These are phyloP conservation scores for Pittosporum tobira DNA, from an alignment of 129 eudicot species.

Conservation along the genomic window DNA sequence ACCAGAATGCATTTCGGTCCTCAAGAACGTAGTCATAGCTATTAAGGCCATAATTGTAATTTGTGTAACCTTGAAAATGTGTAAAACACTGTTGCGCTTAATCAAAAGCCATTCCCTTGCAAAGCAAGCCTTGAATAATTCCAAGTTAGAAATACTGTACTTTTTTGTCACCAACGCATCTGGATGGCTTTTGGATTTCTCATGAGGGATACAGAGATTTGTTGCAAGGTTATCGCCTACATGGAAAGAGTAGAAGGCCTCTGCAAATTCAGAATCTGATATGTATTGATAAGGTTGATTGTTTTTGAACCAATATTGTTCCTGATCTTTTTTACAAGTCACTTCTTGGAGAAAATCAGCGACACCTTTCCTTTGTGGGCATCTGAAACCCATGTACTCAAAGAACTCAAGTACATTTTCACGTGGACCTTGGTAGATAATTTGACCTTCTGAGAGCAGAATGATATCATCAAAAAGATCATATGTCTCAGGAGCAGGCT, in stretches of 20 bases:
- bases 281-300: constrained; percentile 49
- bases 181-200: constrained; percentile 32
- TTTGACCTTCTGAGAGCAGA: constrained; percentile 60
- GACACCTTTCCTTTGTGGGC: constrained; percentile 73
- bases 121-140: constrained; percentile 46
- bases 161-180: constrained; percentile 60
- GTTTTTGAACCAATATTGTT: constrained; percentile 65
- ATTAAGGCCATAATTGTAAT: constrained; percentile 55
- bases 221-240: constrained; percentile 37
- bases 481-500: constrained; percentile 77
- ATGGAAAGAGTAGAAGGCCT: constrained; percentile 34
- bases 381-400: constrained; percentile 55
- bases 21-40: constrained; percentile 49
- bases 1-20: constrained; percentile 59
- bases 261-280: constrained; percentile 35
- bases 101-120: constrained; percentile 71
- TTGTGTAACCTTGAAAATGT: constrained; percentile 61
- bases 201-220: constrained; percentile 40
- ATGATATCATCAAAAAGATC: constrained; percentile 70
- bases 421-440: constrained; percentile 71
- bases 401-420: constrained; percentile 51
- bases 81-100: constrained; percentile 54
- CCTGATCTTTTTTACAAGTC: constrained; percentile 71
- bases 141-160: constrained; percentile 53
- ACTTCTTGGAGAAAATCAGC: constrained; percentile 81